A percentile compares a stretch with the other conserved stretches of the same genome.
Conservation (phyloP, 2,329 filamentous ascomycete genomes). For the Colletotrichum neosansevieriae region DNA sequence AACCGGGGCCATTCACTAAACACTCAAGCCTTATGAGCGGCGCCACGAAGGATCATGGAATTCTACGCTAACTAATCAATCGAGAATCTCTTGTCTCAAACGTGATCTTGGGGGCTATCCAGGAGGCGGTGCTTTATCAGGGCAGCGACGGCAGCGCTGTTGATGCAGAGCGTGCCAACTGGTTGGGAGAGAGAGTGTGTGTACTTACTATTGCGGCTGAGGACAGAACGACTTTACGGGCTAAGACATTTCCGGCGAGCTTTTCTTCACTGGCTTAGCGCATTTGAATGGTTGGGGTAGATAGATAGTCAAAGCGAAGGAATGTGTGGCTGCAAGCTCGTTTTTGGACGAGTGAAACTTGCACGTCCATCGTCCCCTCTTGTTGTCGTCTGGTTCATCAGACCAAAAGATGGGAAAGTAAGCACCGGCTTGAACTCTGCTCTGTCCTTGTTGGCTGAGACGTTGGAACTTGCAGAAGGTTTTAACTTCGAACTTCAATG, state of each 20-base stretch:
- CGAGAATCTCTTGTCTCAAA: not conserved
- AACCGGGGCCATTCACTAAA: not conserved
- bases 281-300: not conserved
- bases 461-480: not conserved
- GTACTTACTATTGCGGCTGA: not conserved
- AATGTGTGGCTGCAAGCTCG: not conserved
- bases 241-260: constrained; percentile 6
- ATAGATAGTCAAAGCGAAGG: not conserved
- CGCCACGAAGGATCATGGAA: constrained; percentile 1
- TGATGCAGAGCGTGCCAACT: not conserved
- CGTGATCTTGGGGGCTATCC: not conserved
- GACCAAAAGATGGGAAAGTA: not conserved
- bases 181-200: not conserved
- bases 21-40: not conserved
- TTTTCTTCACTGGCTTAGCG: not conserved
- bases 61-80: not conserved
- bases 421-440: not conserved
- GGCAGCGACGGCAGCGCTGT: not conserved
- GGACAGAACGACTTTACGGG: not conserved
- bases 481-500: not conserved
- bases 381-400: not conserved
- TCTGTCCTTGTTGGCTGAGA: not conserved
- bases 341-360: not conserved
- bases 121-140: not conserved
- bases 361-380: not conserved